Conservation (phyloP, 225 moss, liverwort and hornwort species). For the Sphagnum contortum region DNA sequence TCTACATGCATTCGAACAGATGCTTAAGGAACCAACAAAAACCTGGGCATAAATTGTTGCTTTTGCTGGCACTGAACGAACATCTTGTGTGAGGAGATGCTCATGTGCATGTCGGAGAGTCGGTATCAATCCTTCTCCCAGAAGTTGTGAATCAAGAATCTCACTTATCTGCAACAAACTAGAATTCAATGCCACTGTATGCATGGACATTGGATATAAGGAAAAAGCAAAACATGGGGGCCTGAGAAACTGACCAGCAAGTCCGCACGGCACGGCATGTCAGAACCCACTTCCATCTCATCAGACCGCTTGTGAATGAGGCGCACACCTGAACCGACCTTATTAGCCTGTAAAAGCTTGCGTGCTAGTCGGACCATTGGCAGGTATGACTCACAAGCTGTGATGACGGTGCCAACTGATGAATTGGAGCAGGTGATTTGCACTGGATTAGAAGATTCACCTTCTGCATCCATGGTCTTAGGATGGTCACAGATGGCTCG, state of each 20-base stretch:
- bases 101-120: conserved; percentile 77
- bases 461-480: background rate
- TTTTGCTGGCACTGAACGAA: conserved; percentile 58
- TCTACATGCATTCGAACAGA: too few species aligned
- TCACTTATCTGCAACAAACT: conserved; percentile 55
- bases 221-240: conserved; percentile 9
- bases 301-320: conserved; percentile 91
- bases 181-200: background rate
- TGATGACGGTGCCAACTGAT: conserved; percentile 19
- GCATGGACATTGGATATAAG: background rate
- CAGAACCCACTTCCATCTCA: conserved; percentile 84
- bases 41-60: conserved; percentile 81
- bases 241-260: conserved; percentile 64
- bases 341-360: conserved; percentile 48
- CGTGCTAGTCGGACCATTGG: conserved; percentile 86
- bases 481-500: conserved; percentile 35
- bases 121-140: conserved; percentile 91
- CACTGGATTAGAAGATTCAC: background rate
- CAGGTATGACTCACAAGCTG: conserved; percentile 85
- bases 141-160: conserved; percentile 85
- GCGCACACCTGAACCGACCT: conserved; percentile 52
- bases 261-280: conserved; percentile 72
- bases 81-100: conserved; percentile 60
- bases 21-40: background rate
- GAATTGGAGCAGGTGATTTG: conserved; percentile 1